Conservation (phyloP, 192 early-diverging fungal species). For the Coemansia sp. region DNA sequence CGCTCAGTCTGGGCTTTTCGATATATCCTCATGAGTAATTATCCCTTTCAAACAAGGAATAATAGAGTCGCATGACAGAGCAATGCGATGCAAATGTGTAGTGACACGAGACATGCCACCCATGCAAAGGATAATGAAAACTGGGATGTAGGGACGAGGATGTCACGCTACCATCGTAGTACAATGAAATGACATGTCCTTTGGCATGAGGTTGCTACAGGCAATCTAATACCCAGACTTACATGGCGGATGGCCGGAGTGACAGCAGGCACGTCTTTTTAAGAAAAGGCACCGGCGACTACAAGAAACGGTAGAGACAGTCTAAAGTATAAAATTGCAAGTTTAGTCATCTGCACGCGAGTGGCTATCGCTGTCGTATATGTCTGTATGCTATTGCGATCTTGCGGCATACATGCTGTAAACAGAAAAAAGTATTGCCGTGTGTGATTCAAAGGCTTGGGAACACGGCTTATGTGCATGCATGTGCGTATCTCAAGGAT, state of each 20-base stretch:
- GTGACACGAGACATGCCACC: constrained; percentile 1
- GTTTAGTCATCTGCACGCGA: neutral
- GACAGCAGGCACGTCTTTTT: neutral
- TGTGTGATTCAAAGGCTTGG: neutral
- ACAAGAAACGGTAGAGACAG: neutral
- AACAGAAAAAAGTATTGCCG: neutral
- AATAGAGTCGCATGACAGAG: constrained; percentile 9
- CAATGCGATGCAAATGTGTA: constrained; percentile 1
- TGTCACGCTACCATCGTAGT: neutral
- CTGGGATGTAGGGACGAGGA: constrained; percentile 3
- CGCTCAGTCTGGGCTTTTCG: neutral
- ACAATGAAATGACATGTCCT: neutral
- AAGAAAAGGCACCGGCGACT: neutral
- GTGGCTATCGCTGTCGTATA: neutral
- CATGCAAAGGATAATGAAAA: constrained; percentile 9
- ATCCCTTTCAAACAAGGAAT: neutral
- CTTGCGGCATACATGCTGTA: neutral
- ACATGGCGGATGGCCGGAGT: neutral
- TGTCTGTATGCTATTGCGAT: neutral
- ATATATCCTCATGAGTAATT: constrained; percentile 4
- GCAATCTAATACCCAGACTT: constrained; percentile 3
- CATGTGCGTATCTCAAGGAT: neutral
- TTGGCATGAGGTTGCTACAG: neutral
- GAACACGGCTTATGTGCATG: neutral
- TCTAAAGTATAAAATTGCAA: neutral